phyloP scores from a whole-genome alignment of 1,284 basidiomycete species.

The Schizophyllum amplum region DNA sequence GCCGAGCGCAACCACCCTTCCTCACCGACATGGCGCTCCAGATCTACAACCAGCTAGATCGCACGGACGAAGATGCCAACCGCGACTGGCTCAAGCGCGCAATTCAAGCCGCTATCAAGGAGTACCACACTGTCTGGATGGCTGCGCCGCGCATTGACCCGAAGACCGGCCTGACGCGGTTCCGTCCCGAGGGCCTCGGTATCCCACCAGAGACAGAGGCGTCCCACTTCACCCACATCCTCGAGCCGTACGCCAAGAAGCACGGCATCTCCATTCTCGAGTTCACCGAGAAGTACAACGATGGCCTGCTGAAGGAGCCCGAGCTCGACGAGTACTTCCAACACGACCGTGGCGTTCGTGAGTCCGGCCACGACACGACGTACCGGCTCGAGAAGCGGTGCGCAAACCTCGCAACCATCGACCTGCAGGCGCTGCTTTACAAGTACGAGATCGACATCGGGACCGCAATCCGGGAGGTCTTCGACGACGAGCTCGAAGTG shows the following conservation, averaged over 20 bases:
- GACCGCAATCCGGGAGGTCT: constrained; percentile 89
- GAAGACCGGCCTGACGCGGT: constrained; percentile 90
- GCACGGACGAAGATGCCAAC: constrained; percentile 75
- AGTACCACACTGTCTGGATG: constrained; percentile 98
- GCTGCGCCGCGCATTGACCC: constrained; percentile 88
- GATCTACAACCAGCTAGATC: constrained; percentile 93
- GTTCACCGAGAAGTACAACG: constrained; percentile 95
- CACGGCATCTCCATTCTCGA: constrained; percentile 94
- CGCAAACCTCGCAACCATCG: constrained; percentile 93
- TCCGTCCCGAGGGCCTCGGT: constrained; percentile 89
- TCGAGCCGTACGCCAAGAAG: constrained; percentile 91
- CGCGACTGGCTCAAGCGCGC: constrained; percentile 90
- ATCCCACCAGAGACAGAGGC: constrained; percentile 99
- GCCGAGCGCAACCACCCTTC: constrained; percentile 96
- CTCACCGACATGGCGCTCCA: constrained; percentile 97
- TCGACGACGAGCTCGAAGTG: constrained; percentile 84
- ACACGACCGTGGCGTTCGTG: constrained; percentile 92
- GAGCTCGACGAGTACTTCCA: constrained; percentile 94
- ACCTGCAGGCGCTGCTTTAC: constrained; percentile 83
- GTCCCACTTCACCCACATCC: constrained; percentile 94
- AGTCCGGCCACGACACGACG: constrained; percentile 95
- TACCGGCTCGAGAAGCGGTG: constrained; percentile 96
- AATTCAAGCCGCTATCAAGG: constrained; percentile 95
- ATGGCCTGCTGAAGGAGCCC: constrained; percentile 78
- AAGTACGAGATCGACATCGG: constrained; percentile 97